Conservation (phyloP, 1,284 basidiomycete genomes). For the Violaceomyces palustris region DNA sequence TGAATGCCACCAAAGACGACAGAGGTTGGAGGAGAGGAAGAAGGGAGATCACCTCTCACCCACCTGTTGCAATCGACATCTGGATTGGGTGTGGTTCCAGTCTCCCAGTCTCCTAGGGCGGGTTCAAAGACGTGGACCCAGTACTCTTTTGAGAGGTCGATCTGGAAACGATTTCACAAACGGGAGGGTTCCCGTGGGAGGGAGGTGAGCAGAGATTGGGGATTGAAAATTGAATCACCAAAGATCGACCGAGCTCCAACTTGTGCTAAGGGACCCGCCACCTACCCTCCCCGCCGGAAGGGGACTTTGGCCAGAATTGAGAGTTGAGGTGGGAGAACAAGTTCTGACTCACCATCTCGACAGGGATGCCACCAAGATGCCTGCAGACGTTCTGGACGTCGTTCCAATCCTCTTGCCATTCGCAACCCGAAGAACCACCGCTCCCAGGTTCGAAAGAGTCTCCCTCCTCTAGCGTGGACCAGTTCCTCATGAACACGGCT, state of each 20-base stretch:
- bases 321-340: not conserved
- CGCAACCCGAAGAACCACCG: constrained; percentile 62
- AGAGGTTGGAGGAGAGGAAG: too few relatives aligned
- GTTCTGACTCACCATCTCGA: constrained; percentile 6
- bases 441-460: constrained; percentile 55
- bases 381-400: constrained; percentile 77
- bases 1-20: too few relatives aligned
- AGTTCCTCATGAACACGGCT: constrained; percentile 92
- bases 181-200: constrained; percentile 62
- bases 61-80: constrained; percentile 89
- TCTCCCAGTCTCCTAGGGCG: constrained; percentile 36
- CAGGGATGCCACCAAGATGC: constrained; percentile 63
- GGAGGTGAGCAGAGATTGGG: too few relatives aligned
- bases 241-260: not conserved
- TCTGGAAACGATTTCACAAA: constrained; percentile 2
- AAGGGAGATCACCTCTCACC: too few relatives aligned
- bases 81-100: constrained; percentile 69
- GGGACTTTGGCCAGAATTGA: too few relatives aligned
- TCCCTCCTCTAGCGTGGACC: constrained; percentile 64
- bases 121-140: constrained; percentile 49
- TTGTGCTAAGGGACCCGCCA: not conserved
- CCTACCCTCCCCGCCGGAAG: too few relatives aligned
- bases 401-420: constrained; percentile 92
- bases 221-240: too few relatives aligned
- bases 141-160: constrained; percentile 40